Evolutionary conservation across 2,329 filamentous ascomycete genomes (phyloP).

Genomic region (Ophiostoma pallidulum): DNA sequence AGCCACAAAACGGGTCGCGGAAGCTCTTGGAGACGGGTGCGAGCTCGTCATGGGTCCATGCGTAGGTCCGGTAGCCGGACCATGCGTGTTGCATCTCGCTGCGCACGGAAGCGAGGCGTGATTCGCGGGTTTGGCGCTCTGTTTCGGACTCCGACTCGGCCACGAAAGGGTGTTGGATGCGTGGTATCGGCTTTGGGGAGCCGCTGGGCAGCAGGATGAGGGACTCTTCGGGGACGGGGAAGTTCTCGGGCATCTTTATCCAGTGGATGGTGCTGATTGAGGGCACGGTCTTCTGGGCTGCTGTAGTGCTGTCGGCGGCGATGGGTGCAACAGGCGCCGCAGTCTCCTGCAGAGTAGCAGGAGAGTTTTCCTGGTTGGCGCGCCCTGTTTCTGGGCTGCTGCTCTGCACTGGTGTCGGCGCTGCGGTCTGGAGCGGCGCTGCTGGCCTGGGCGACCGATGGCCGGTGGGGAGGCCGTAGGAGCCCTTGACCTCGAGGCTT

Average conservation of each 20-base stretch:
- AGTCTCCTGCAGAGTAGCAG: constrained; percentile 2
- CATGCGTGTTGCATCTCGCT: constrained; percentile 69
- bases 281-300: neutral
- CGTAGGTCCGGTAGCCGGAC: constrained; percentile 68
- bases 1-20: constrained; percentile 80
- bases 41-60: constrained; percentile 83
- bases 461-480: constrained; percentile 20
- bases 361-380: neutral
- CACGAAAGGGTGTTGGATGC: constrained; percentile 64
- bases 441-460: neutral
- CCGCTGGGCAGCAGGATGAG: constrained; percentile 69
- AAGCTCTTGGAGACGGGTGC: constrained; percentile 57
- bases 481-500: constrained; percentile 20
- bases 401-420: neutral
- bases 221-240: constrained; percentile 61
- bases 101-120: constrained; percentile 58
- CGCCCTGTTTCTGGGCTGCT: constrained; percentile 15
- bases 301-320: neutral
- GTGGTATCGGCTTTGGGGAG: constrained; percentile 58
- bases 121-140: constrained; percentile 52
- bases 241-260: constrained; percentile 64
- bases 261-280: constrained; percentile 49
- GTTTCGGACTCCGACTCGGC: constrained; percentile 51
- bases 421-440: constrained; percentile 11
- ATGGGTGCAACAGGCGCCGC: constrained; percentile 1